Evolutionary conservation across 441 rosid species (phyloP), one percentile per base, ranked within the genome.

Genomic region (Flueggea neowawraea): DNA sequence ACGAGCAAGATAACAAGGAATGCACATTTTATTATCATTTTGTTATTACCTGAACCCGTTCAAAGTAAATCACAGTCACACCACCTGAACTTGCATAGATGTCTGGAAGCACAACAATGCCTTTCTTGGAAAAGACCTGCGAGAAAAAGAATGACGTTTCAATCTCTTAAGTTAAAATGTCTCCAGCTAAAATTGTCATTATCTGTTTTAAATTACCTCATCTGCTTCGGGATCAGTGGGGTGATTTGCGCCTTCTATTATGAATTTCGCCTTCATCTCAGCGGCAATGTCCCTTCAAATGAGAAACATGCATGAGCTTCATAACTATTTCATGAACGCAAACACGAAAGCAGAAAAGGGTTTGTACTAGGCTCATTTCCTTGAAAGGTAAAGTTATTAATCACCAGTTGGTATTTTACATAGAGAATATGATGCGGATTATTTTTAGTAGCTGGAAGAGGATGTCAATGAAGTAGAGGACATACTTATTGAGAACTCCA

Each of bases 141-240:
- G 77, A 39, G 2, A 69, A 61, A 68, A 44, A 22, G 28, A 22
- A 22, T 22, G 28, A 22, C 2, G 28, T 22, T 22, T 22, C 8
- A 10, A 16, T 54, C 17, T 15, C 36, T 16, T 16, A 56, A 39
- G 43, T 57, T 31, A 55, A 43, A 50, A 16, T 52, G 22, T 31
- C 6, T 14, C 31, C 32, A n/a, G 13, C 4, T 16, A 5, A 5
- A 32, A 6, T 6, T 16, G 3, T 36, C 41, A 8, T 1, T 36
- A 5, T 1, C 2, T 8, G 41, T 8, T 36, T 5, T 5, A 36
- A 36, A 36, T 36, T 36, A 51, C 10, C 49, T 91, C 96, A 65
- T 91, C 98, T 47, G 96, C 99, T 54, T 89, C 98, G 6, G 98
- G 97, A 66, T 91, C 99, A 13, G 96, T 84, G 31, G 99, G 99